These are phyloP conservation scores for Phaeodactylum tricornutum DNA, from an alignment of 108 stramenopile species.

Conservation along the genomic window DNA sequence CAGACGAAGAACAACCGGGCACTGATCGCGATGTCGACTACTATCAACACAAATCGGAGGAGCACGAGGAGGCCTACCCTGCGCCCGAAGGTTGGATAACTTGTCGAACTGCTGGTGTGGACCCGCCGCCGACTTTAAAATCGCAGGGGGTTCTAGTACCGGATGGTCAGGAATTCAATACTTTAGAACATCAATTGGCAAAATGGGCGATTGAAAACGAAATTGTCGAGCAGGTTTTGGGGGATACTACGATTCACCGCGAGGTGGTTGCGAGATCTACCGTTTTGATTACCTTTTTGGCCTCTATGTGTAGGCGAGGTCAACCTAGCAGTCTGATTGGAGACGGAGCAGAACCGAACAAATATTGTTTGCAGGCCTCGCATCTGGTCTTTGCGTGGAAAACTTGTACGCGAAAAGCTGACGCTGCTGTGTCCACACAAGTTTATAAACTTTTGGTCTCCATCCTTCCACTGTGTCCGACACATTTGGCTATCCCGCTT, in stretches of 20 bases:
- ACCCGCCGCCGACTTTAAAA: constrained; percentile 69
- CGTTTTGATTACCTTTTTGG: constrained; percentile 72
- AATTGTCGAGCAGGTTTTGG: constrained; percentile 74
- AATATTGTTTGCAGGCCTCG: constrained; percentile 55
- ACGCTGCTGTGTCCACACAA: constrained; percentile 72
- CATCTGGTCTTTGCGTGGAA: constrained; percentile 81
- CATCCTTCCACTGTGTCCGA: constrained; percentile 67
- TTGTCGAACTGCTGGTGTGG: constrained; percentile 54
- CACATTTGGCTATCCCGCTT: constrained; percentile 61
- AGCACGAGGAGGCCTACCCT: constrained; percentile 71
- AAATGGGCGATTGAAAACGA: constrained; percentile 81
- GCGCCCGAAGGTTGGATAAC: constrained; percentile 68
- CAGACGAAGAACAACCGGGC: constrained; percentile 90
- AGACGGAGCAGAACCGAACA: background rate
- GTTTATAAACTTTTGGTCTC: constrained; percentile 73
- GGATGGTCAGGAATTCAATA: constrained; percentile 57
- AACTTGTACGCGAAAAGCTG: constrained; percentile 65
- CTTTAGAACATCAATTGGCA: constrained; percentile 65
- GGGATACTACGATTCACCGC: constrained; percentile 60
- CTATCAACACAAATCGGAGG: constrained; percentile 90
- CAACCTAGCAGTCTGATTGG: background rate
- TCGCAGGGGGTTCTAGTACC: constrained; percentile 65
- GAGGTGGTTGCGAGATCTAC: constrained; percentile 73
- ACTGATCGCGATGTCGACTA: constrained; percentile 98
- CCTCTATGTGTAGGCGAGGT: constrained; percentile 59